Evolutionary conservation across 805 yeast species (phyloP), one percentile per base, ranked within the genome.

Genomic region (Kodamaea fukazawae): DNA sequence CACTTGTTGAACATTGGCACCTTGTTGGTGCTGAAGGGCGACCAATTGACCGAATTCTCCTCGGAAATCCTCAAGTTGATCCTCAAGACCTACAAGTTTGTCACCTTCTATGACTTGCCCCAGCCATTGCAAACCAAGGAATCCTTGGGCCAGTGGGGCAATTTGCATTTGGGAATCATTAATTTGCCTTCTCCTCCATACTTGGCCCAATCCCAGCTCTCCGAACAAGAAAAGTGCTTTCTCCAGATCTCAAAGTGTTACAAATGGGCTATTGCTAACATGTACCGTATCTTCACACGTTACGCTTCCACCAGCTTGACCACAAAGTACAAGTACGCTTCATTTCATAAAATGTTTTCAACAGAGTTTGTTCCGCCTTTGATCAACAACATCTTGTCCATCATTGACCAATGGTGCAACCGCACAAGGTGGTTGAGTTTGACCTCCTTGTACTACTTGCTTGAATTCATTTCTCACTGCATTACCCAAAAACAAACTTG

Each of bases 221-320:
- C 76, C 15, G 82, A 78, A 29, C 68, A 78, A 44, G 73, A 68
- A 32, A 61, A 56, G 47, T 50, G 61, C 79, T 35, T 85, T 83
- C 83, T 81, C 69, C 55, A 91, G 79, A 63, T 76, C 79, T 50
- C 90, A 76, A 65, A 93, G 45, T 63, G 69, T 42, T 61, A 65
- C 48, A 69, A 91, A 60, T 91, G 98, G 97, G 78, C 95, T 1
- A 81, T 80, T 54, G 88, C 87, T 16, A 88, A 86, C 57, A 57
- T 90, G 29, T 75, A 73, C 48, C 76, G 95, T 48, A 57, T 89
- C 3, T 86, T 86, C 52, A 74, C 73, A 38, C 73, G 91, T 50
- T 89, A 84, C 55, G 87, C 83, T 1, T 75, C 86, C 0, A 60
- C 61, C 4, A 63, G 63, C 17, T 51, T 75, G 32, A 50, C 71